These are phyloP conservation scores for Solanum clarkiae DNA, from an alignment of 257 asterid species.

Conservation along the genomic window DNA sequence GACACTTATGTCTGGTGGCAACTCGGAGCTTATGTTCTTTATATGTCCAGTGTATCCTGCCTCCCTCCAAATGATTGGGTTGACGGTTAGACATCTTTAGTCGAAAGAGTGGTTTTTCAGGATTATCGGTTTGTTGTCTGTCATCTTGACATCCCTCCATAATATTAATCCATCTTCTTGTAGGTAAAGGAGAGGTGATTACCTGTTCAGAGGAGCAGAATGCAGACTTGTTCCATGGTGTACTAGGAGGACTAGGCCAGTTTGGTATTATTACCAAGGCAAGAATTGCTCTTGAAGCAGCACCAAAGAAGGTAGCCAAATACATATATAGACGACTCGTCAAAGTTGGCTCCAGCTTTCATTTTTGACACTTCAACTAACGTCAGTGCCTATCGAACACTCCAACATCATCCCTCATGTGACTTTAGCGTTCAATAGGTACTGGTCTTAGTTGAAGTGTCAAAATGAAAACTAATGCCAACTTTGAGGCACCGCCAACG, in stretches of 20 bases:
- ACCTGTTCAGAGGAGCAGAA: slow-evolving; percentile 63
- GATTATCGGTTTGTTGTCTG: background rate
- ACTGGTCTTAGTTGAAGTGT: background rate
- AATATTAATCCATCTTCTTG: background rate
- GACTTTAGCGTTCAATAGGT: background rate
- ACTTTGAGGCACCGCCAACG: background rate
- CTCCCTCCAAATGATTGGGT: background rate
- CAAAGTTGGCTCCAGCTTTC: background rate
- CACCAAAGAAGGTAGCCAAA: slow-evolving; percentile 52
- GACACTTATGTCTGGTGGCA: no score
- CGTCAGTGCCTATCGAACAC: background rate
- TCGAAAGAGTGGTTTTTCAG: background rate
- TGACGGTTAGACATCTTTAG: background rate
- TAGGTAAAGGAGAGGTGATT: slow-evolving; percentile 71
- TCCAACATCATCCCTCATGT: background rate
- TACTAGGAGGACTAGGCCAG: slow-evolving; percentile 88
- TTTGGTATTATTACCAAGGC: slow-evolving; percentile 81
- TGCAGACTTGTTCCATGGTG: slow-evolving; percentile 63
- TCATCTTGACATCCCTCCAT: background rate
- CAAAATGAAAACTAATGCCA: background rate
- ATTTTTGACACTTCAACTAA: background rate
- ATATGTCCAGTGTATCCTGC: background rate
- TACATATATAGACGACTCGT: background rate
- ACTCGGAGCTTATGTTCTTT: background rate
- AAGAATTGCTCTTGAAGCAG: slow-evolving; percentile 57